Percentiles rank a stretch among this genome's conserved stretches.
Evolutionary conservation across 768 basidiomycete genomes (phyloP).

Genomic region (Tulasnella sp.): DNA sequence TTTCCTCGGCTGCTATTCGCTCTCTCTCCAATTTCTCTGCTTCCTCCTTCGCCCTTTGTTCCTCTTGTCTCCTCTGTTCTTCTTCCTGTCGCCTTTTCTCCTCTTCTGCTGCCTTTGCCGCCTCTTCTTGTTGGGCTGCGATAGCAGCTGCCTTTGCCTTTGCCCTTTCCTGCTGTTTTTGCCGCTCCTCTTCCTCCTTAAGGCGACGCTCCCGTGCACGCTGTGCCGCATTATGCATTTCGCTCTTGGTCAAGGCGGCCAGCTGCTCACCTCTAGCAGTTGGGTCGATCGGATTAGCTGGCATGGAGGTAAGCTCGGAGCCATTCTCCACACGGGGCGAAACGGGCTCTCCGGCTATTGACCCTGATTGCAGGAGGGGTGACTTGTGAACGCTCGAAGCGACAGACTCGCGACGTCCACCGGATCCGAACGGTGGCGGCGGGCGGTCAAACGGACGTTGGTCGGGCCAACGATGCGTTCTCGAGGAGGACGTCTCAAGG

Average conservation of each 20-base stretch:
- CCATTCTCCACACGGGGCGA: neutral
- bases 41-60: conserved; percentile 29
- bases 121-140: conserved; percentile 34
- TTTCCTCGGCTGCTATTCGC: neutral
- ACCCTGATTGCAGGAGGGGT: neutral
- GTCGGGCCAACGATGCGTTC: neutral
- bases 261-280: conserved; percentile 30
- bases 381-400: neutral
- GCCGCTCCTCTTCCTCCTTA: conserved; percentile 78
- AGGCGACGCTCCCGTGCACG: conserved; percentile 75
- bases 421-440: neutral
- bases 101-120: conserved; percentile 30
- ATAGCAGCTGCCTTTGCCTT: conserved; percentile 57
- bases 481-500: neutral
- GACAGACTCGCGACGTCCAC: neutral
- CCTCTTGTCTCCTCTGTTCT: conserved; percentile 21
- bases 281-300: neutral
- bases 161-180: conserved; percentile 76
- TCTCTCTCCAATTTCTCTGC: conserved; percentile 17
- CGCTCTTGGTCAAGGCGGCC: conserved; percentile 35
- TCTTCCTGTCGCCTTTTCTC: conserved; percentile 30
- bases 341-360: neutral
- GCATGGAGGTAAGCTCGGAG: neutral
- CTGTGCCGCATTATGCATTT: conserved; percentile 81
- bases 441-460: neutral